A percentile compares a stretch with the other conserved stretches of the same genome.
Conservation (phyloP, 371 early-diverging fungal species). For the Zychaea mexicana region DNA sequence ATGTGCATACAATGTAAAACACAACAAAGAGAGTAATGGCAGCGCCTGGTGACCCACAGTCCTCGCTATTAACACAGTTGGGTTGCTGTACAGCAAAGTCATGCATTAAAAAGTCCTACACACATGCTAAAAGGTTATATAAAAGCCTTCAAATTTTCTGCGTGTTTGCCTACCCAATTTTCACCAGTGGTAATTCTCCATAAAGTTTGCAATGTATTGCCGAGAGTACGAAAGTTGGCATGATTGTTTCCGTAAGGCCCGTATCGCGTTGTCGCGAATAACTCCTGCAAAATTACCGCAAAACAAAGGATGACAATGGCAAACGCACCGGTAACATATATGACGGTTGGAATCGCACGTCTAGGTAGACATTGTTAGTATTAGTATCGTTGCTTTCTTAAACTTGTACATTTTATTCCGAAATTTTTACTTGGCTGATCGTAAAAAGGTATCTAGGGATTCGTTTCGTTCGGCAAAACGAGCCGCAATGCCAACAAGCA, state of each 20-base stretch:
- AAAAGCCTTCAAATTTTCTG: background rate
- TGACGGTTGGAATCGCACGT: conserved; percentile 45
- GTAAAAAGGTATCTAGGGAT: conserved; percentile 50
- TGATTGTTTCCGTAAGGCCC: conserved; percentile 50
- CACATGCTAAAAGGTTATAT: background rate
- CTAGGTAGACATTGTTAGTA: conserved; percentile 16
- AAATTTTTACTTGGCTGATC: conserved; percentile 45
- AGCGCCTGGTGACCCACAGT: conserved; percentile 49
- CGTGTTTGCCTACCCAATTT: conserved; percentile 44
- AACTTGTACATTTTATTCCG: background rate
- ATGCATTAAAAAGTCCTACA: conserved; percentile 57
- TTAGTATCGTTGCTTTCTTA: too few species aligned
- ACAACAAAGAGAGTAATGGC: conserved; percentile 44
- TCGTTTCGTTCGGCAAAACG: conserved; percentile 53
- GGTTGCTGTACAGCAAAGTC: conserved; percentile 47
- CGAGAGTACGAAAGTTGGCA: conserved; percentile 50
- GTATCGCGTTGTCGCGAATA: conserved; percentile 49
- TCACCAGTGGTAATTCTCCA: conserved; percentile 60
- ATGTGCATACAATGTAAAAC: conserved; percentile 58
- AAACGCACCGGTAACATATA: conserved; percentile 50
- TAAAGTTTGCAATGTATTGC: conserved; percentile 42
- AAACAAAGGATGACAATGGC: conserved; percentile 47
- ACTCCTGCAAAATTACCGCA: conserved; percentile 51
- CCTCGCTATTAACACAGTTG: conserved; percentile 40
- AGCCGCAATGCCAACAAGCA: conserved; percentile 47